Percentiles rank a stretch among this genome's conserved stretches.
Conservation (phyloP, 495 filamentous ascomycete species). For the Hypoxylon cercidicola region DNA sequence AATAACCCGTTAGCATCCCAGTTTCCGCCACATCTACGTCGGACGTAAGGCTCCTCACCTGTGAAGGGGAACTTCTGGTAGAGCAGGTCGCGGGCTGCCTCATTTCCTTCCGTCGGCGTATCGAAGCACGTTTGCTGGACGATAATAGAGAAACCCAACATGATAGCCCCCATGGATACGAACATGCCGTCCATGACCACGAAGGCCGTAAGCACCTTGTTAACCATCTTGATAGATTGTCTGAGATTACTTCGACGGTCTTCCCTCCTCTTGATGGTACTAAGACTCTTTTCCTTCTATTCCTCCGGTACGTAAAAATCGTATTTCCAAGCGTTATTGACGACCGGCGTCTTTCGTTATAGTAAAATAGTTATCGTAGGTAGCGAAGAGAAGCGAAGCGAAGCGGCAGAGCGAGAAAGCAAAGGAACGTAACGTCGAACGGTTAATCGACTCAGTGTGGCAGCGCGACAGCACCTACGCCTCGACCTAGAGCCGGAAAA, state of each 20-base stretch:
- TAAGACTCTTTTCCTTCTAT: slow-evolving; percentile 28
- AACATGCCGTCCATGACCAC: slow-evolving; percentile 68
- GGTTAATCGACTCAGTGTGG: slow-evolving; percentile 35
- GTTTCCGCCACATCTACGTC: background rate
- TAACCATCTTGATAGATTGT: slow-evolving; percentile 66
- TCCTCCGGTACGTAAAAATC: slow-evolving; percentile 31
- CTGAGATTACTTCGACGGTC: slow-evolving; percentile 4
- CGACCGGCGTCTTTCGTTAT: slow-evolving; percentile 59
- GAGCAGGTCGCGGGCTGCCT: slow-evolving; percentile 72
- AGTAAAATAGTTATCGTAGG: slow-evolving; percentile 21
- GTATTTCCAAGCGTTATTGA: slow-evolving; percentile 44
- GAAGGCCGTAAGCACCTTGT: slow-evolving; percentile 68
- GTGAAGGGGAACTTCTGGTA: slow-evolving; percentile 69
- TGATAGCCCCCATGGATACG: slow-evolving; percentile 68
- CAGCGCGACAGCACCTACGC: slow-evolving; percentile 44
- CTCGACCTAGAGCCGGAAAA: slow-evolving; percentile 37
- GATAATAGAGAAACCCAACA: slow-evolving; percentile 70
- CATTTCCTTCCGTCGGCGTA: slow-evolving; percentile 55
- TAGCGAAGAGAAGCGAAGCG: slow-evolving; percentile 28
- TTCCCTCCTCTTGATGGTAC: slow-evolving; percentile 26
- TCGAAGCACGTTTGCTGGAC: slow-evolving; percentile 61
- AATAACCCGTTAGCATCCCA: slow-evolving; percentile 41
- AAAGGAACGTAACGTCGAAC: slow-evolving; percentile 51
- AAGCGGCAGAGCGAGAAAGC: slow-evolving; percentile 30
- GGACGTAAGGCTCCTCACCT: slow-evolving; percentile 54